Evolutionary conservation across 2,329 filamentous ascomycete species (phyloP), one percentile per base, ranked within the genome.

Genomic region (Zymoseptoria crescenta): DNA sequence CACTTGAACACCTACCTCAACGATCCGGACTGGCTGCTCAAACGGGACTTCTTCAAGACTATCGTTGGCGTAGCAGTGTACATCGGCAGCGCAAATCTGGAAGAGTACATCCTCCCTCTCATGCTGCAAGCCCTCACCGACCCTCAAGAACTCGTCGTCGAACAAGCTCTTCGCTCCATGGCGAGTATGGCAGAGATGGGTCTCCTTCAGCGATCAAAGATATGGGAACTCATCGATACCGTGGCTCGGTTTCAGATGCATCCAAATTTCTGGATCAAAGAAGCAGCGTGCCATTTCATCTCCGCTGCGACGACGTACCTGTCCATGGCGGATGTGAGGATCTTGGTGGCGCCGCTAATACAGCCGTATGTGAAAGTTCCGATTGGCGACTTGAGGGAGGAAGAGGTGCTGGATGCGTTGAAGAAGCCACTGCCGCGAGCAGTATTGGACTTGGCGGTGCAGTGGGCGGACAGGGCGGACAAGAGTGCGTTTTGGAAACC

Each of bases 1-100:
- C 94, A 99, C 75, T 79, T 99, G 28, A 97, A 97, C 70, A 99
- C 94, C 0, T 99, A 99, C 68, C 77, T 99, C 8, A 99, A 99
- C 66, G 94, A 97, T 68, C 85, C 88, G 49, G 92, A 99, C 72
- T 99, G 94, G 94, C 91, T 91, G 72, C 77, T 99, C 30, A 96
- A 96, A 73, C 96, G 91, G 68, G 91, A 93, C 2, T 97, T 97
- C 71, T 96, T 99, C 69, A 92, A 96, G 69, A 90, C 91, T 0
- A 91, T 97, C 27, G 90, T 97, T 16, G 93, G 92, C 3, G 92
- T 99, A 64, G 90, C 92, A 3, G 85, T 89, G 1, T 96, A 96
- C 66, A 83, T 97, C 35, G 94, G 94, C 28, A 91, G 89, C 60
- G 89, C 87, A 35, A 95, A 87, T 65, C 77, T 99, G 30, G 94